Percentiles rank a stretch among this genome's conserved stretches.
phyloP scores from a whole-genome alignment of 495 filamentous ascomycete species.

The Aspergillus saccharolyticus region DNA sequence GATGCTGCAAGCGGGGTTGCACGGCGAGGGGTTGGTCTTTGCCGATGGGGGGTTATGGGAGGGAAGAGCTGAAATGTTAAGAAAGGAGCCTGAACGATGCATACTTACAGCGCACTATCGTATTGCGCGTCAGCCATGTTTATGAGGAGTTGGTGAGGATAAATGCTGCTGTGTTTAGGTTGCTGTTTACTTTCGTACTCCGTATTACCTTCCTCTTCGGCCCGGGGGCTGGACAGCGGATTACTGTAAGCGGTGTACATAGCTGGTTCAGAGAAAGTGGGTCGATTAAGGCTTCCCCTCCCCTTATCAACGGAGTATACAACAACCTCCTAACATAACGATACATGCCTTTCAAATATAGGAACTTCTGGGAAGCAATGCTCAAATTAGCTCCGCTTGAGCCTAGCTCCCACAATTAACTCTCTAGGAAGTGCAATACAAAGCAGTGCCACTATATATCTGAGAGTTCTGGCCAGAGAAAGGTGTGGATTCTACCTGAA shows the following conservation, averaged over 20 bases:
- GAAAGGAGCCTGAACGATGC: too few relatives aligned
- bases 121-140: slow-evolving; percentile 54
- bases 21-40: slow-evolving; percentile 11
- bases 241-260: neutral
- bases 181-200: slow-evolving; percentile 20
- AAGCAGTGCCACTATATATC: too few relatives aligned
- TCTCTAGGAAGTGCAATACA: too few relatives aligned
- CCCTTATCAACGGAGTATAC: neutral
- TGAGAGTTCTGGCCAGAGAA: too few relatives aligned
- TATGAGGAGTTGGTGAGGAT: slow-evolving; percentile 7
- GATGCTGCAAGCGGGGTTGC: slow-evolving; percentile 27
- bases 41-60: neutral
- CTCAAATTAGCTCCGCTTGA: too few relatives aligned
- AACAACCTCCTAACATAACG: too few relatives aligned
- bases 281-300: neutral
- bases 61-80: neutral
- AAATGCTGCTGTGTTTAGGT: slow-evolving; percentile 5
- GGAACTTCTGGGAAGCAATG: too few relatives aligned
- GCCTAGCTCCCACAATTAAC: too few relatives aligned
- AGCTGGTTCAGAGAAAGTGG: neutral
- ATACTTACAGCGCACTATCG: slow-evolving; percentile 58
- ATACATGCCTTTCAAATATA: too few relatives aligned
- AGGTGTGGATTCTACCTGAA: too few relatives aligned
- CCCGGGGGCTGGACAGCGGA: neutral
- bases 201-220: neutral